Percentiles rank a stretch among this genome's conserved stretches.
These are phyloP conservation scores for Elaeagnus macrophylla DNA, from an alignment of 306 rosid species.

Conservation along the genomic window DNA sequence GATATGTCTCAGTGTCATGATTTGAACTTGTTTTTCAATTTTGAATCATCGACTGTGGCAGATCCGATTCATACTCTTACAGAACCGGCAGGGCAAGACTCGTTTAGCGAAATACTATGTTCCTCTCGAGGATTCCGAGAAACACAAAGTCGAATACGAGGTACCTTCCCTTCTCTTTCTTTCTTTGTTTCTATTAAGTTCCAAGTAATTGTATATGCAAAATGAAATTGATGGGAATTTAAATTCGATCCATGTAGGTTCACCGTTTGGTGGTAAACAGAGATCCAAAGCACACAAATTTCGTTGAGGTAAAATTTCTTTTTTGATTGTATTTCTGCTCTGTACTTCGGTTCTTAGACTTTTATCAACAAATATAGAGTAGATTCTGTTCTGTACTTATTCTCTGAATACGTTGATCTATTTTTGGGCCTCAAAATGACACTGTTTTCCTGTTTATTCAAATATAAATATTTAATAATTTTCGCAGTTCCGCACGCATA, in stretches of 20 bases:
- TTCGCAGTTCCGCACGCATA: slow-evolving; percentile 92
- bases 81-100: slow-evolving; percentile 90
- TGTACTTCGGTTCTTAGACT: background rate
- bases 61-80: slow-evolving; percentile 96
- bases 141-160: slow-evolving; percentile 99
- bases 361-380: background rate
- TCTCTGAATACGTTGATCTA: background rate
- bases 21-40: background rate
- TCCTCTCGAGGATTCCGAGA: slow-evolving; percentile 96
- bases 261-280: slow-evolving; percentile 96
- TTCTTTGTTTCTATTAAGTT: background rate
- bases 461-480: background rate
- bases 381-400: background rate
- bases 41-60: slow-evolving; percentile 20
- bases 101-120: slow-evolving; percentile 89
- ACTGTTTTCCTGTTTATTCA: no score
- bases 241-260: slow-evolving; percentile 40
- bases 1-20: background rate
- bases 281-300: slow-evolving; percentile 93
- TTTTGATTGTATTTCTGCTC: slow-evolving; percentile 2
- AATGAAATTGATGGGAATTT: background rate
- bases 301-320: slow-evolving; percentile 60
- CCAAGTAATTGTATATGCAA: background rate
- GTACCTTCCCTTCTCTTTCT: slow-evolving; percentile 24
- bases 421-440: background rate